A percentile compares a stretch with the other conserved stretches of the same genome.
Conservation (phyloP, 2,329 filamentous ascomycete genomes). For the Pezicula radicicola region DNA sequence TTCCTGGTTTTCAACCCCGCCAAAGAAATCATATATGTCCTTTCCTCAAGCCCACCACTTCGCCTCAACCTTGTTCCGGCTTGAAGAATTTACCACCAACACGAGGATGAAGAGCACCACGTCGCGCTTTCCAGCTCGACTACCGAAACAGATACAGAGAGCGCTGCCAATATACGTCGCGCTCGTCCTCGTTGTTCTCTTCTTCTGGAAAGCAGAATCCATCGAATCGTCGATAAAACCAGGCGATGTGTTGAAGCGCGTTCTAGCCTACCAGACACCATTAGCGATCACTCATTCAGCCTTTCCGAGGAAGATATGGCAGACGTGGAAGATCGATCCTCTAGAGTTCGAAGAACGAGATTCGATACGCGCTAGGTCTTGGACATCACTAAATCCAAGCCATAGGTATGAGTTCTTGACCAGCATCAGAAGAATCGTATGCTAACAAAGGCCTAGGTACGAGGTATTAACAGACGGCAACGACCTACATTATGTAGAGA, state of each 20-base stretch:
- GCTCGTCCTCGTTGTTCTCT: conserved; percentile 19
- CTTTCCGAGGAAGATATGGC: conserved; percentile 68
- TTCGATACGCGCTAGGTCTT: conserved; percentile 54
- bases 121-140: conserved; percentile 1
- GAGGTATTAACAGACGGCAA: conserved; percentile 53
- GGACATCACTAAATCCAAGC: conserved; percentile 60
- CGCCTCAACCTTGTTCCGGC: too few relatives aligned
- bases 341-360: conserved; percentile 62
- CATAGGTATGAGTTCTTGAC: conserved; percentile 46
- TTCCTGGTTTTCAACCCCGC: too few relatives aligned
- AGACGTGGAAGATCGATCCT: conserved; percentile 68
- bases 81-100: not conserved
- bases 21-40: too few relatives aligned
- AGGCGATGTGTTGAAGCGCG: conserved; percentile 6
- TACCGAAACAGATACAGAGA: conserved; percentile 17
- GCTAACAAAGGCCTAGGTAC: conserved; percentile 26
- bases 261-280: conserved; percentile 21
- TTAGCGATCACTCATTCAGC: conserved; percentile 14
- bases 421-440: conserved; percentile 42
- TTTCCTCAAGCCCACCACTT: too few relatives aligned
- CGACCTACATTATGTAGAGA: conserved; percentile 61
- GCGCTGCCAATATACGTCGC: conserved; percentile 22
- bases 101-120: conserved; percentile 7
- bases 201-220: conserved; percentile 18
- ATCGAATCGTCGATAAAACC: conserved; percentile 3